phyloP scores from a whole-genome alignment of 2,329 filamentous ascomycete genomes.

The Diplodia seriata region DNA sequence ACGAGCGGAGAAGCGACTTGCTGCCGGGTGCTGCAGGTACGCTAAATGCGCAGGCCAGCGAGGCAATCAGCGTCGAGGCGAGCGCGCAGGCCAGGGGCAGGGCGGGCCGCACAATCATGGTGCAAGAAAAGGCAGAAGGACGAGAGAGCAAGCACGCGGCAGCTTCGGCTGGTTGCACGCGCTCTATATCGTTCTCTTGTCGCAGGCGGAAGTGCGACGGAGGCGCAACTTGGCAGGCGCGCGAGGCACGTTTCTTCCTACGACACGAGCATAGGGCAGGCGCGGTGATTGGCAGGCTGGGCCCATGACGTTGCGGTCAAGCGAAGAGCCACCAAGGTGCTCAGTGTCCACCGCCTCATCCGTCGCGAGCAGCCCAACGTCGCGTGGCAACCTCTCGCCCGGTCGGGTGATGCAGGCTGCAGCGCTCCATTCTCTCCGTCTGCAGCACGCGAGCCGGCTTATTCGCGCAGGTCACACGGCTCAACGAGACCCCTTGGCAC shows the following conservation, averaged over 20 bases:
- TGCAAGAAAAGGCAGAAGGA: slow-evolving; percentile 27
- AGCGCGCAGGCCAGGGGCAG: slow-evolving; percentile 39
- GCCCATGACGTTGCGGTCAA: slow-evolving; percentile 22
- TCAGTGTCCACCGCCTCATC: slow-evolving; percentile 23
- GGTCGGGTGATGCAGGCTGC: slow-evolving; percentile 5
- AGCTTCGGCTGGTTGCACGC: not conserved
- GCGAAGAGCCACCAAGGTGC: slow-evolving; percentile 25
- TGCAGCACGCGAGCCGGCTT: slow-evolving; percentile 3
- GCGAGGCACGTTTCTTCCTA: slow-evolving; percentile 23
- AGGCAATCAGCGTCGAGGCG: slow-evolving; percentile 40
- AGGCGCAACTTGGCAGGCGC: slow-evolving; percentile 26
- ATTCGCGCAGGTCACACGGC: slow-evolving; percentile 9
- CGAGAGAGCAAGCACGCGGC: slow-evolving; percentile 7
- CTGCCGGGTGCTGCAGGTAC: slow-evolving; percentile 25
- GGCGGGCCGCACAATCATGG: slow-evolving; percentile 40
- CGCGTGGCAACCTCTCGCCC: slow-evolving; percentile 6
- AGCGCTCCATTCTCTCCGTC: too few species aligned
- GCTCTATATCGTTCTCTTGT: slow-evolving; percentile 18
- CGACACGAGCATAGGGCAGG: slow-evolving; percentile 25
- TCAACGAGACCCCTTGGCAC: not conserved
- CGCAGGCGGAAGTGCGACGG: slow-evolving; percentile 16
- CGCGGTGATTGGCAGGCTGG: slow-evolving; percentile 5
- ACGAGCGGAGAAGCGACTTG: slow-evolving; percentile 8
- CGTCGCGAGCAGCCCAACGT: not conserved
- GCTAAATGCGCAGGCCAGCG: slow-evolving; percentile 9